Base-by-base conservation (phyloP, 371 early-diverging fungal genomes). In the Amoeboaphelidium occidentale region DNA sequence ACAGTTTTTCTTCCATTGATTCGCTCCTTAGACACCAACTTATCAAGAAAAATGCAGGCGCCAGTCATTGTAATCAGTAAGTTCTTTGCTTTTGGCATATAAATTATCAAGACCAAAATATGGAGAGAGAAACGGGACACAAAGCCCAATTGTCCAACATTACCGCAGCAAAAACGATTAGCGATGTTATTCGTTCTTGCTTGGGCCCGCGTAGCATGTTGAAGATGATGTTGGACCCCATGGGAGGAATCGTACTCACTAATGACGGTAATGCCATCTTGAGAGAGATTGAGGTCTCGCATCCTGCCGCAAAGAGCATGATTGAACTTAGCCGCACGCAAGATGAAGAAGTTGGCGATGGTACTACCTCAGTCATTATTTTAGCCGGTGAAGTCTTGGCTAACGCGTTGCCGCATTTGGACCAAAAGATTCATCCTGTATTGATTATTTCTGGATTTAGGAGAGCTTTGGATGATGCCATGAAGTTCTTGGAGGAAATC, bases 261-360 rank as follows among this genome's bases (percentile, higher is more conserved):
- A 99, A 98, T 69, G 99, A 99, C 64, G 99, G 99, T 53, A 96
- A 97, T 66, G 89, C 97, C 22, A 99, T 98, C 54, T 72, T 99
- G 55, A 77, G 99, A 63, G 99, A 99, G 69, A 81, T 92, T 61
- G 99, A 99, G 69, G 98, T 98, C 23, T 84, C 90, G 32, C 98
- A 98, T 69, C 99, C 99, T 42, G 99, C 99, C 45, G 98, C 99
- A 43, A 97, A 99, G 67, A 84, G 84, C 57, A 86, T 99, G 84
- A 93, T 99, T 60, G 99, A 99, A 63, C 78, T 99, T 43, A 83
- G 91, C 28, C 74, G 97, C 65, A 98, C 99, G 50, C 99, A 99
- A 74, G 98, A 98, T 72, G 98, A 99, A 65, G 99, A 98, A 67
- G 98, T 98, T 28, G 99, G 99, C 52, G 99, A 99, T 68, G 99